These are phyloP conservation scores for Cynanchum wilfordii DNA, from an alignment of 257 asterid species.

Conservation along the genomic window DNA sequence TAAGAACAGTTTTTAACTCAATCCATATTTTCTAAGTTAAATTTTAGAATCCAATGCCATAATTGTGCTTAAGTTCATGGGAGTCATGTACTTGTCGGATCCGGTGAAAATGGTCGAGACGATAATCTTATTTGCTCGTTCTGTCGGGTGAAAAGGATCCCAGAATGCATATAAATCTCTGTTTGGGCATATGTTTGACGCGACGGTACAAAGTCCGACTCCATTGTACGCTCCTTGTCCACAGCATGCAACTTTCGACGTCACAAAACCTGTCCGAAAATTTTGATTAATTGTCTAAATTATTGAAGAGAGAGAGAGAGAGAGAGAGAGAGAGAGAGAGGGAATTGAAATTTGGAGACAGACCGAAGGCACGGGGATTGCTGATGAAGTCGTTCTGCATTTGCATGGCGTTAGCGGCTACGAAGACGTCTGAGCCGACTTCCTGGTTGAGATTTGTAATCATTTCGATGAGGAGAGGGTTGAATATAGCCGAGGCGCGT, in stretches of 20 bases:
- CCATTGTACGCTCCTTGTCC: conserved; percentile 49
- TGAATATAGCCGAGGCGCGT: conserved; percentile 48
- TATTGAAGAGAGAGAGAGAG: no score
- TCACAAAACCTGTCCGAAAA: conserved; percentile 24
- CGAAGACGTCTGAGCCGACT: conserved; percentile 45
- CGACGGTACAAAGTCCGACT: conserved; percentile 33
- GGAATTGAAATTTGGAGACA: background rate
- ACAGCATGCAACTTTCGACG: conserved; percentile 42
- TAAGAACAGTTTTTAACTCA: background rate
- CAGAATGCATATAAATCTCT: conserved; percentile 39
- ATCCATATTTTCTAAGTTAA: background rate
- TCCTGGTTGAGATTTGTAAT: conserved; percentile 42
- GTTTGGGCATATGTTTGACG: conserved; percentile 34
- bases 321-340: background rate
- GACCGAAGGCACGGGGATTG: conserved; percentile 66
- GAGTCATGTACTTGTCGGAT: conserved; percentile 29
- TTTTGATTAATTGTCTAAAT: background rate
- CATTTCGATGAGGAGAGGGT: conserved; percentile 65
- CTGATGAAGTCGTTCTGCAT: conserved; percentile 58
- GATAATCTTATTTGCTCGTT: conserved; percentile 36
- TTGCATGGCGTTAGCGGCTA: conserved; percentile 60
- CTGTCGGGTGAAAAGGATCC: conserved; percentile 48
- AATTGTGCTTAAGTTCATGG: conserved; percentile 49
- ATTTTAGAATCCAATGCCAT: conserved; percentile 28
- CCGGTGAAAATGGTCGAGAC: conserved; percentile 32